Percentiles rank a stretch among this genome's conserved stretches.
phyloP scores from a whole-genome alignment of 345 rosid species.

The Eucalyptus curtisii region DNA sequence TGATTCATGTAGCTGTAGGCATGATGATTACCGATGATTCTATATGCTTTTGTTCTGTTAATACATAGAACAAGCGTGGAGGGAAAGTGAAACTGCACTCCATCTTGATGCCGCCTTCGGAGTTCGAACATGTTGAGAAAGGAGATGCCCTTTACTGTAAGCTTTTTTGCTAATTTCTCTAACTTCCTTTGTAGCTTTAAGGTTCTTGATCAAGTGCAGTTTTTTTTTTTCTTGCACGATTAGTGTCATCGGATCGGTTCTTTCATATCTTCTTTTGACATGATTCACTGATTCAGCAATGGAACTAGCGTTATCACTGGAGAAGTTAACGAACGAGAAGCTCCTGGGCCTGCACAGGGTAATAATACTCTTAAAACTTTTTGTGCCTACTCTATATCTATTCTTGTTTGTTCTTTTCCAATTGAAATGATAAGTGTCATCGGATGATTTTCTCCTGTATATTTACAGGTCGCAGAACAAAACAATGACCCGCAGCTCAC shows the following conservation, averaged over 20 bases:
- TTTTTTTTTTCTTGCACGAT: conserved; percentile 6
- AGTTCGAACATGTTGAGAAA: conserved; percentile 77
- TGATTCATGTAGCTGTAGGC: neutral
- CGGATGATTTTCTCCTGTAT: neutral
- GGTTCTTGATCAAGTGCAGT: neutral
- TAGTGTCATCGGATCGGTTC: neutral
- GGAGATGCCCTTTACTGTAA: conserved; percentile 88
- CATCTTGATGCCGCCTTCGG: conserved; percentile 53
- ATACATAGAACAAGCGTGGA: conserved; percentile 68
- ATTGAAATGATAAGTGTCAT: neutral
- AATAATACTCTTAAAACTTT: neutral
- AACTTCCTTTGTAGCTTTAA: neutral
- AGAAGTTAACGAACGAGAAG: conserved; percentile 81
- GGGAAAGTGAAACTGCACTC: conserved; percentile 73
- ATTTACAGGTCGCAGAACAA: conserved; percentile 44
- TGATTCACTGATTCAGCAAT: conserved; percentile 35
- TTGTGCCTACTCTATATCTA: neutral
- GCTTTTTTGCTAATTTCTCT: neutral
- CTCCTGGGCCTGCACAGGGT: conserved; percentile 57
- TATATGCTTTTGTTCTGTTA: neutral
- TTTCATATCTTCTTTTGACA: neutral
- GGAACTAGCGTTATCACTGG: conserved; percentile 82
- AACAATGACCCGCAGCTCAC: conserved; percentile 58
- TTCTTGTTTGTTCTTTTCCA: neutral
- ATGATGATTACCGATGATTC: neutral